Evolutionary conservation across 2,329 filamentous ascomycete species (phyloP).

Genomic region (Aspergillus nomiae): DNA sequence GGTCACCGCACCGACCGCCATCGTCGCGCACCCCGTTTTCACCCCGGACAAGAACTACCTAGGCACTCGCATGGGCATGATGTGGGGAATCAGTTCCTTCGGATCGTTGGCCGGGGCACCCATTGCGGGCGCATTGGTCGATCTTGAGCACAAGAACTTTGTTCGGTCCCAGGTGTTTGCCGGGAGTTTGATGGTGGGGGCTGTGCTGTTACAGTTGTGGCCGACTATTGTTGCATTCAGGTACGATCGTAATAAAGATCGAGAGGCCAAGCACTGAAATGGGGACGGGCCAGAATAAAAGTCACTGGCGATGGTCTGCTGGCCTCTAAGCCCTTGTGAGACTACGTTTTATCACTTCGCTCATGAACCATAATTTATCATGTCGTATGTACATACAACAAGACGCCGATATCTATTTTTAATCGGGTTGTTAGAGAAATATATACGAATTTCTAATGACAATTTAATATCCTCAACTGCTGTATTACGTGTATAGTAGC

Average conservation of each 20-base stretch:
- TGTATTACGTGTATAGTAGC: no score
- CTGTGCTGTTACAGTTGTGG: constrained; percentile 29
- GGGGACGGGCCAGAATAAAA: no score
- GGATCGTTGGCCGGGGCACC: constrained; percentile 34
- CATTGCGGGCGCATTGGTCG: constrained; percentile 34
- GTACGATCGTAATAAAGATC: constrained; percentile 20
- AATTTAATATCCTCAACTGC: no score
- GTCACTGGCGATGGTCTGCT: no score
- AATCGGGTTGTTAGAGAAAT: no score
- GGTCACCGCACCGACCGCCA: constrained; percentile 32
- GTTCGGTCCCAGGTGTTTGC: constrained; percentile 34
- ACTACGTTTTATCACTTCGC: no score
- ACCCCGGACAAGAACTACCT: constrained; percentile 29
- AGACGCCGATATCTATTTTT: no score
- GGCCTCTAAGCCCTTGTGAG: no score
- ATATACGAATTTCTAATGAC: no score
- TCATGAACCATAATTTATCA: no score
- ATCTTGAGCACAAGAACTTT: constrained; percentile 28
- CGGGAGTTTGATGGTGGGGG: constrained; percentile 35
- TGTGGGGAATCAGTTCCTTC: constrained; percentile 38
- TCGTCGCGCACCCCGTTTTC: constrained; percentile 32
- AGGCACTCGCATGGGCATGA: constrained; percentile 36
- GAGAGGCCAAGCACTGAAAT: neutral
- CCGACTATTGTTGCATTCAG: constrained; percentile 26
- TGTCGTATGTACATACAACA: no score